phyloP scores from a whole-genome alignment of 2,329 filamentous ascomycete species.

The Laburnicola sp. region DNA sequence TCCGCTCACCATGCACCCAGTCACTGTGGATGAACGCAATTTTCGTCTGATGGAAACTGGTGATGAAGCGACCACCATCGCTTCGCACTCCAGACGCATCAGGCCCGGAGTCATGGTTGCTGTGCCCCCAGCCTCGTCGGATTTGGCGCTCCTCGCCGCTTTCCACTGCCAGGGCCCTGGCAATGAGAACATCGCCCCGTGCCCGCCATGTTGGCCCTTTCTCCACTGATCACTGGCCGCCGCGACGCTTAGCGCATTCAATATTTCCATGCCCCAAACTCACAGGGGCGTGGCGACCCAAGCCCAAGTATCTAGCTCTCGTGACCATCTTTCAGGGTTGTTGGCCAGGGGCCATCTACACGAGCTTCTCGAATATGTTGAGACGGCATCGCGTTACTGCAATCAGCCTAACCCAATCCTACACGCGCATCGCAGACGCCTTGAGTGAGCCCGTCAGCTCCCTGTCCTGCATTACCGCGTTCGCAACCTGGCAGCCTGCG shows the following conservation, averaged over 20 bases:
- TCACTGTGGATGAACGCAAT: neutral
- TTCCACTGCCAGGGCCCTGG: neutral
- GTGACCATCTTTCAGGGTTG: constrained; percentile 1
- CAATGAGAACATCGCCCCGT: constrained; percentile 6
- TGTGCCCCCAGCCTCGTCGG: constrained; percentile 5
- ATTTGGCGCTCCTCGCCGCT: constrained; percentile 1
- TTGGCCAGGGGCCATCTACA: constrained; percentile 1
- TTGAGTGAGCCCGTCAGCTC: no score
- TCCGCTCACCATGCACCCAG: neutral
- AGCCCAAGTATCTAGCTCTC: neutral
- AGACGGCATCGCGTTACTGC: neutral
- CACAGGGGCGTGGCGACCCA: neutral
- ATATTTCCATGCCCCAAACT: constrained; percentile 9
- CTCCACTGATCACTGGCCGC: constrained; percentile 6
- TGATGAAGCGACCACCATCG: no score
- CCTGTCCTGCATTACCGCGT: no score
- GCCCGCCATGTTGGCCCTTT: constrained; percentile 5
- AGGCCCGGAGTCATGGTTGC: neutral
- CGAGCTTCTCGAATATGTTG: constrained; percentile 1
- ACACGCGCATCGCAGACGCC: no score
- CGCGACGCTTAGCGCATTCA: constrained; percentile 6
- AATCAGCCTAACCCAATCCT: no score
- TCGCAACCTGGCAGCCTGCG: no score
- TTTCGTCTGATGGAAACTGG: neutral
- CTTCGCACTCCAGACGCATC: no score